Conservation (phyloP, 2,329 filamentous ascomycete genomes). For the Neurospora sp. region DNA sequence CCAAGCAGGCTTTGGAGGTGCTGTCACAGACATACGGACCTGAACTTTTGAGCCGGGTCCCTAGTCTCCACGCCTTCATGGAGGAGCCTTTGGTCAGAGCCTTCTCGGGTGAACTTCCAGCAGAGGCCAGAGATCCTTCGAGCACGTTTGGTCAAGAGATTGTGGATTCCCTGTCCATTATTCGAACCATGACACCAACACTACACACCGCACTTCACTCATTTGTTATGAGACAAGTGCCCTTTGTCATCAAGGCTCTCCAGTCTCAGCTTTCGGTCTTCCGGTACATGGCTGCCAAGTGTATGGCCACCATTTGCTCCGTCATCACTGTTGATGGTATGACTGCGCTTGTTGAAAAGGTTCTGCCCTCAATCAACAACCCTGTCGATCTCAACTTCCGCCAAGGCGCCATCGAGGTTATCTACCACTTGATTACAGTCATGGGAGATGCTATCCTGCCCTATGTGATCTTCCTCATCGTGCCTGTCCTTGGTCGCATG, state of each 20-base stretch:
- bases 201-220: slow-evolving; percentile 64
- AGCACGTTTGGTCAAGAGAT: slow-evolving; percentile 79
- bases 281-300: slow-evolving; percentile 94
- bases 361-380: slow-evolving; percentile 86
- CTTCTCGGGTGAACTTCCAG: slow-evolving; percentile 63
- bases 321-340: slow-evolving; percentile 92
- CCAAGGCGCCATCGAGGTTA: slow-evolving; percentile 87
- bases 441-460: slow-evolving; percentile 96
- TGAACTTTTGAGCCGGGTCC: slow-evolving; percentile 70
- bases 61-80: slow-evolving; percentile 72
- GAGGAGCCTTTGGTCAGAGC: slow-evolving; percentile 68
- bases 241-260: slow-evolving; percentile 76
- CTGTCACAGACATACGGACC: slow-evolving; percentile 71
- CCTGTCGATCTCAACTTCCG: slow-evolving; percentile 78
- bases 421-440: slow-evolving; percentile 94
- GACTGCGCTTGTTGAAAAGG: slow-evolving; percentile 88
- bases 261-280: slow-evolving; percentile 86
- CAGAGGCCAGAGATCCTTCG: slow-evolving; percentile 63
- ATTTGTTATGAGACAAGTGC: slow-evolving; percentile 76
- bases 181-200: slow-evolving; percentile 89
- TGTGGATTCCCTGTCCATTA: slow-evolving; percentile 85
- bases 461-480: slow-evolving; percentile 97
- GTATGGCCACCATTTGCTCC: slow-evolving; percentile 93
- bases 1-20: slow-evolving; percentile 88
- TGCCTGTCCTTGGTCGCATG: slow-evolving; percentile 94